These are phyloP conservation scores for Claviceps purpurea DNA, from an alignment of 2,329 filamentous ascomycete genomes.

Conservation along the genomic window DNA sequence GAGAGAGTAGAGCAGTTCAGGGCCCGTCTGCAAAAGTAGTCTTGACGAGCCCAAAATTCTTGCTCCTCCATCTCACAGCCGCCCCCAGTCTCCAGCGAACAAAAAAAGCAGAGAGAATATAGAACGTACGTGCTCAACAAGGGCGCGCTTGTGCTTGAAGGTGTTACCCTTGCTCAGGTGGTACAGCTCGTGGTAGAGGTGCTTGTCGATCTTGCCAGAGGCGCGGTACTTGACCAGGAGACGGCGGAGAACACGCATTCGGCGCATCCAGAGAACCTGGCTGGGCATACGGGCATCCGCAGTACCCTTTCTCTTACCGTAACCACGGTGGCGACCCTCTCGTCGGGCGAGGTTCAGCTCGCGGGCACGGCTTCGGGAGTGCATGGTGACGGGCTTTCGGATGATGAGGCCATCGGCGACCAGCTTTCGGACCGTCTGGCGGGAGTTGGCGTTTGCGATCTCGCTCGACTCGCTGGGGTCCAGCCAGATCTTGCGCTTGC, in stretches of 20 bases:
- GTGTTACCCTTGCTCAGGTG: conserved; percentile 99
- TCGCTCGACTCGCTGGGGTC: conserved; percentile 98
- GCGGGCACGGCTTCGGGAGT: conserved; percentile 93
- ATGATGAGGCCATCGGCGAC: conserved; percentile 99
- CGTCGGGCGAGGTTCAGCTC: conserved; percentile 89
- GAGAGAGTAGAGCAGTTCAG: too few species aligned
- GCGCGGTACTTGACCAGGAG: conserved; percentile 99
- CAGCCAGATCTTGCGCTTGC: conserved; percentile 99
- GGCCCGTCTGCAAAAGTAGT: too few species aligned
- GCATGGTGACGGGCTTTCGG: conserved; percentile 99
- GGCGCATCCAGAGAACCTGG: conserved; percentile 99
- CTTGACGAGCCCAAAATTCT: too few species aligned
- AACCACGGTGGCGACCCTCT: conserved; percentile 95
- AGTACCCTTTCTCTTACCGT: conserved; percentile 99
- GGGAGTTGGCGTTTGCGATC: conserved; percentile 99
- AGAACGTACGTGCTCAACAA: conserved; percentile 95
- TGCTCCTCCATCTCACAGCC: too few species aligned
- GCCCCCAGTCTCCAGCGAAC: not conserved
- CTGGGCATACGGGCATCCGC: conserved; percentile 98
- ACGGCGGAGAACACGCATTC: conserved; percentile 96
- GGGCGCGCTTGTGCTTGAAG: conserved; percentile 99
- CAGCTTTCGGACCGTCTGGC: conserved; percentile 99
- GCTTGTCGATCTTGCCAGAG: conserved; percentile 99
- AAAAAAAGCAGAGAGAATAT: conserved; percentile 1
- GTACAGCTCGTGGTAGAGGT: conserved; percentile 99